Evolutionary conservation across 441 rosid genomes (phyloP).

Genomic region (Metrosideros polymorpha): DNA sequence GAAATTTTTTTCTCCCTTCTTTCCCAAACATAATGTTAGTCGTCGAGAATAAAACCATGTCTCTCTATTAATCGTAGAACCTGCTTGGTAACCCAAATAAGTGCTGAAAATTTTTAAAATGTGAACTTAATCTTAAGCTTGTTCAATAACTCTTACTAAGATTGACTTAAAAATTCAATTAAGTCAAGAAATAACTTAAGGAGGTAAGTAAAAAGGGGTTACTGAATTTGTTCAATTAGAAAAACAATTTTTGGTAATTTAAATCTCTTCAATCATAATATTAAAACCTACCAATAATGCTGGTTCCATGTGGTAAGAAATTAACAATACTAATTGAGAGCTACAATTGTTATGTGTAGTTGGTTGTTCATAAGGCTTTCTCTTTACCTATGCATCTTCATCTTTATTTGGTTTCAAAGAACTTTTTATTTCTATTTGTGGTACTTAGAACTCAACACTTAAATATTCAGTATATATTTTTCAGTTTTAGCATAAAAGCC

Average conservation of each 20-base stretch:
- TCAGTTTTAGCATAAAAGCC: background rate
- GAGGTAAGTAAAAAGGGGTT: background rate
- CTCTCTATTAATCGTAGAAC: background rate
- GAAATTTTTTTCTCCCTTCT: background rate
- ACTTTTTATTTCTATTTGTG: background rate
- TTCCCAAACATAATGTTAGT: background rate
- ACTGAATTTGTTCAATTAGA: background rate
- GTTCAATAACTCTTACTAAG: too few relatives aligned
- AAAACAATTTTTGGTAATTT: background rate
- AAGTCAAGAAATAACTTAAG: background rate
- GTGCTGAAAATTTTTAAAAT: too few relatives aligned
- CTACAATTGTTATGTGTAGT: background rate
- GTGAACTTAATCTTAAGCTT: too few relatives aligned
- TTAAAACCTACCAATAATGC: fast-evolving
- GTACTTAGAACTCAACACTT: background rate
- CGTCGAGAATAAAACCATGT: too few relatives aligned
- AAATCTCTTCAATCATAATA: background rate
- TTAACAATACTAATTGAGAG: background rate
- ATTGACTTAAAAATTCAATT: background rate
- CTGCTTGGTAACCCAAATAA: background rate
- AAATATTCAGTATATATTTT: background rate
- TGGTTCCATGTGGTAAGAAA: background rate
- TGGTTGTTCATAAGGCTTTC: background rate
- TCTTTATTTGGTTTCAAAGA: fast-evolving
- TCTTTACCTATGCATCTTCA: background rate